These are phyloP conservation scores for Trichosporon sp. DNA, from an alignment of 1,284 basidiomycete genomes.

Conservation along the genomic window DNA sequence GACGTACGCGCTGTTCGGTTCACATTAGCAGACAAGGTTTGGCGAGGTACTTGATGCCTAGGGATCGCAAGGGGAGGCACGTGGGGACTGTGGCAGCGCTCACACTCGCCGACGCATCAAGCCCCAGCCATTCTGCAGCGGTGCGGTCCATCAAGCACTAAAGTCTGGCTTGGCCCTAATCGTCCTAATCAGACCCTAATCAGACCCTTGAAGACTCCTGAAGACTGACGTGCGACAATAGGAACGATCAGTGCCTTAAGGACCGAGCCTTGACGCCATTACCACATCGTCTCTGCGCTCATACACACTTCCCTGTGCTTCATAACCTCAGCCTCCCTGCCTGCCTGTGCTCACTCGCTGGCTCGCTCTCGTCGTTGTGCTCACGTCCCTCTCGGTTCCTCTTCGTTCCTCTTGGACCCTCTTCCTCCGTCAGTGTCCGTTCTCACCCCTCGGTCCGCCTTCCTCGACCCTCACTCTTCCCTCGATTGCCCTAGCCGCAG, in stretches of 20 bases:
- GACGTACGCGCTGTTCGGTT: not conserved
- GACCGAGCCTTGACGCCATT: not conserved
- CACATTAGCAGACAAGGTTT: not conserved
- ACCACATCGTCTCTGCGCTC: too few species aligned
- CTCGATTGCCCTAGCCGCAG: too few species aligned
- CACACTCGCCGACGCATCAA: too few species aligned
- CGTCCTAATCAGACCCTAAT: not conserved
- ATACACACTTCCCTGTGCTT: not conserved
- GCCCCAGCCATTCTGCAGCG: not conserved
- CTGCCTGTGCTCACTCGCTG: not conserved
- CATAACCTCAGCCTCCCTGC: not conserved
- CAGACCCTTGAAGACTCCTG: not conserved
- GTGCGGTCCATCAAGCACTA: too few species aligned
- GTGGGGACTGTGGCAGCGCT: not conserved
- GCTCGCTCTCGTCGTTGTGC: not conserved
- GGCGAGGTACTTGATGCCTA: not conserved
- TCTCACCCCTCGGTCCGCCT: too few species aligned
- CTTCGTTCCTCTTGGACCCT: not conserved
- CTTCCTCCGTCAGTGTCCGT: too few species aligned
- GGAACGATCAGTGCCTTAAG: not conserved
- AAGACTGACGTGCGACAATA: not conserved
- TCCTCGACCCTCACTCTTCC: not conserved
- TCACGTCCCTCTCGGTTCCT: not conserved
- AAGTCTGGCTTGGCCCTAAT: not conserved
- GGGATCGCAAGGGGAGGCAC: not conserved